Evolutionary conservation across 1,284 basidiomycete genomes (phyloP).

Genomic region (Cutaneotrichosporon daszewskae): DNA sequence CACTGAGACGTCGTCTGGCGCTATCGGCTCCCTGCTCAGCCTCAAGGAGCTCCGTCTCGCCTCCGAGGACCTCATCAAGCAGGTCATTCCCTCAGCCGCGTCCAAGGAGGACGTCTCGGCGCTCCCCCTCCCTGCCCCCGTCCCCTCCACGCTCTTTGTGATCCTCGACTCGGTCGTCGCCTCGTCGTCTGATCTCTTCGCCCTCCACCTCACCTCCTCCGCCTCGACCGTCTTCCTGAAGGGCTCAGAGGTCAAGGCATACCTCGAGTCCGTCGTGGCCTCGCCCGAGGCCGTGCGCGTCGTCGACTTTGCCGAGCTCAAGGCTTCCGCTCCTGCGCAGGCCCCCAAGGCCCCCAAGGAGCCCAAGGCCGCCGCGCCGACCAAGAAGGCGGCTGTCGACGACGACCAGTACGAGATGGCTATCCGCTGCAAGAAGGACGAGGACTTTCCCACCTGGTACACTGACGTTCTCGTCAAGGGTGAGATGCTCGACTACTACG

Average conservation of each 20-base stretch:
- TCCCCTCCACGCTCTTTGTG: conserved; percentile 68
- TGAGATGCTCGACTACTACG: conserved; percentile 99
- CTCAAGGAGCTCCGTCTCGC: conserved; percentile 86
- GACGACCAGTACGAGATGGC: conserved; percentile 86
- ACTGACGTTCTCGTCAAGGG: conserved; percentile 94
- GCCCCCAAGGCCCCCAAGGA: conserved; percentile 12
- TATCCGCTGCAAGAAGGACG: conserved; percentile 89
- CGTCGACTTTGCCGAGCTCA: conserved; percentile 66
- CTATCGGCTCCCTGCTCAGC: conserved; percentile 74
- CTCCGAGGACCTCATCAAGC: conserved; percentile 76
- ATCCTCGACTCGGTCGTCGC: conserved; percentile 73
- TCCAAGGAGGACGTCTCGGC: conserved; percentile 85
- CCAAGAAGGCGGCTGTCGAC: conserved; percentile 56
- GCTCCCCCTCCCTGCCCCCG: conserved; percentile 63
- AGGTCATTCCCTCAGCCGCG: conserved; percentile 63
- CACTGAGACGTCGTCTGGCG: conserved; percentile 67
- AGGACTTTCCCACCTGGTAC: conserved; percentile 90
- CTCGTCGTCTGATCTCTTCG: conserved; percentile 55
- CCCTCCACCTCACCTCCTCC: conserved; percentile 68
- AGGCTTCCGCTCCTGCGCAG: conserved; percentile 42
- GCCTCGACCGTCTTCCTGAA: conserved; percentile 67
- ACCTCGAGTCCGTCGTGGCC: conserved; percentile 58
- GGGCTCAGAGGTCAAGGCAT: conserved; percentile 65
- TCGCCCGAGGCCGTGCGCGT: conserved; percentile 42
- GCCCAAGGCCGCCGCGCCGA: conserved; percentile 22